Evolutionary conservation across 2,329 filamentous ascomycete species (phyloP).

Genomic region (Colletotrichum higginsianum): DNA sequence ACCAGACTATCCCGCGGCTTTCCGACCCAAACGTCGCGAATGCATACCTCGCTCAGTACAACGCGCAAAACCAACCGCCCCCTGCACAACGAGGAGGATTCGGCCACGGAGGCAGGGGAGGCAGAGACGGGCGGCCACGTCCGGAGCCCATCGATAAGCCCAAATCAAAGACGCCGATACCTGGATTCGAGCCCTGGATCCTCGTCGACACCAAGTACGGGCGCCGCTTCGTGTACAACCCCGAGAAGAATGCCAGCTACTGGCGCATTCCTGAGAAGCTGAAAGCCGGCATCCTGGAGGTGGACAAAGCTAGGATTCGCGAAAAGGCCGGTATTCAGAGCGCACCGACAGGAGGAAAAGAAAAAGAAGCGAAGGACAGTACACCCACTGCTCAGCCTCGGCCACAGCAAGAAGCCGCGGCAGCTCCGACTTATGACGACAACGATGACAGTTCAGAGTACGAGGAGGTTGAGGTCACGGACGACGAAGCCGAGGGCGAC

Average conservation of each 20-base stretch:
- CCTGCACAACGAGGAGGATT: constrained; percentile 56
- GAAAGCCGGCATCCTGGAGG: constrained; percentile 80
- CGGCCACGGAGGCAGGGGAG: constrained; percentile 65
- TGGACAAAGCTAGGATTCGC: constrained; percentile 81
- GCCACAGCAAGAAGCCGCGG: constrained; percentile 8
- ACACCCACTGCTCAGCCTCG: constrained; percentile 30
- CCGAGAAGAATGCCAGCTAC: constrained; percentile 87
- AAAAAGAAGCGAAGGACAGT: constrained; percentile 18
- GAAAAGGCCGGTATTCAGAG: constrained; percentile 60
- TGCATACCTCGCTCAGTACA: constrained; percentile 72
- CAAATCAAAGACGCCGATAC: constrained; percentile 83
- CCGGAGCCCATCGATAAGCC: constrained; percentile 85
- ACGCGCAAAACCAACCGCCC: constrained; percentile 56
- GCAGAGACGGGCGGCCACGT: constrained; percentile 69
- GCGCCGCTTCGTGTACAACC: constrained; percentile 91
- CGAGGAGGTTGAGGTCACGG: constrained; percentile 79
- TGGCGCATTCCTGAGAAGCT: constrained; percentile 95
- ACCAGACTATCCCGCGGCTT: constrained; percentile 59
- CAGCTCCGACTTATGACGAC: constrained; percentile 9
- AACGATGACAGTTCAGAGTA: constrained; percentile 78
- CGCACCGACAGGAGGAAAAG: constrained; percentile 44
- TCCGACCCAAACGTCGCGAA: constrained; percentile 72
- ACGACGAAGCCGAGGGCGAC: constrained; percentile 61
- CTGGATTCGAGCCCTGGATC: constrained; percentile 88
- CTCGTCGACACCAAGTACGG: constrained; percentile 94